A percentile compares a stretch with the other conserved stretches of the same genome.
phyloP scores from a whole-genome alignment of 1,284 basidiomycete species.

The Wallemia mellicola region DNA sequence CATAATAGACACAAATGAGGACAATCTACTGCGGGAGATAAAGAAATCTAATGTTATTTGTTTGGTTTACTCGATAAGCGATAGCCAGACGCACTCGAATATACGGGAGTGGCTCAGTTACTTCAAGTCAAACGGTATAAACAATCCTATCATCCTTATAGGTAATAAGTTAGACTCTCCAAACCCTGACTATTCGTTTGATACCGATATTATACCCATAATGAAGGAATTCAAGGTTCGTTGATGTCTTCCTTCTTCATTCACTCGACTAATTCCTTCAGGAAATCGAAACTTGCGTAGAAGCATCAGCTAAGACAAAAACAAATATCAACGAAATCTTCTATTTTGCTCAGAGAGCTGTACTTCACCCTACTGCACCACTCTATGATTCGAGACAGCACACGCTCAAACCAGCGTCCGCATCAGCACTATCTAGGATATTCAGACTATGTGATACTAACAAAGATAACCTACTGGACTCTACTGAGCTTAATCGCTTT shows the following conservation, averaged over 20 bases:
- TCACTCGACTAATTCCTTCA: no score
- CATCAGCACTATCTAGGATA: constrained; percentile 64
- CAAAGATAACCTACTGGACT: constrained; percentile 74
- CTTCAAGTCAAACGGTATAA: constrained; percentile 78
- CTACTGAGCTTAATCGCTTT: constrained; percentile 80
- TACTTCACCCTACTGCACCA: constrained; percentile 84
- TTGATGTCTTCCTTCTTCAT: no score
- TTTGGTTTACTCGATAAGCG: constrained; percentile 86
- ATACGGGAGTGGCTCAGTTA: constrained; percentile 95
- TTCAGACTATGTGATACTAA: constrained; percentile 86
- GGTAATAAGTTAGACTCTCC: constrained; percentile 95
- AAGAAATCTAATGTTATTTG: constrained; percentile 46
- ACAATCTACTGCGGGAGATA: background rate
- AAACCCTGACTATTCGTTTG: constrained; percentile 75
- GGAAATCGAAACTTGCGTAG: constrained; percentile 95
- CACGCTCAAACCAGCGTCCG: constrained; percentile 79
- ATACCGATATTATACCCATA: constrained; percentile 75
- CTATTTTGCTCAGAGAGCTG: constrained; percentile 96
- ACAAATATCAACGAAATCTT: constrained; percentile 95
- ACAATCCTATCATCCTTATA: constrained; percentile 87
- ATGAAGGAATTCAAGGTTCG: constrained; percentile 97
- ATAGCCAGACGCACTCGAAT: constrained; percentile 79
- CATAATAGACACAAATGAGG: background rate
- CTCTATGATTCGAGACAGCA: constrained; percentile 69
- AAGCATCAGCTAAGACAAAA: constrained; percentile 67